Conservation (phyloP, 106 monocot species). For the Narthecium ossifragum region DNA sequence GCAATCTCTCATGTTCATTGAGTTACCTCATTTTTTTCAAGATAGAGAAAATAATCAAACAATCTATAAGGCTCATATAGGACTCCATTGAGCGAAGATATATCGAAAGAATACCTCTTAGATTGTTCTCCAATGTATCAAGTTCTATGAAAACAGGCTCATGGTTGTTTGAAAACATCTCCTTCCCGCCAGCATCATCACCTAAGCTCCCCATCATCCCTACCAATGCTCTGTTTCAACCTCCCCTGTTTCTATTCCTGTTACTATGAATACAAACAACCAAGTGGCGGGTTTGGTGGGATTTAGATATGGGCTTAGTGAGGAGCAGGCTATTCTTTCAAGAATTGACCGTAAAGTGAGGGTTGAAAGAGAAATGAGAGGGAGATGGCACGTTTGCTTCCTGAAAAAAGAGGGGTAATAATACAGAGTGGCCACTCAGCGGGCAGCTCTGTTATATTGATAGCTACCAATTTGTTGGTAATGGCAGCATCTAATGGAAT, state of each 20-base stretch:
- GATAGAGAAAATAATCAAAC: too few species aligned
- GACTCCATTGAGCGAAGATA: not conserved
- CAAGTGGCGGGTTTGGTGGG: not conserved
- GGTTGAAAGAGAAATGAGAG: not conserved
- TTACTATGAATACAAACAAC: not conserved
- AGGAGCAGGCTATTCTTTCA: not conserved
- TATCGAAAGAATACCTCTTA: conserved; percentile 11
- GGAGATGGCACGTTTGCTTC: too few species aligned
- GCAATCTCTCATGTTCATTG: too few species aligned
- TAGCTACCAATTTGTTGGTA: too few species aligned
- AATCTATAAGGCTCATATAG: too few species aligned
- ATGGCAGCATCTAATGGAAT: too few species aligned
- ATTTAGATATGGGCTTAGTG: conserved; percentile 8
- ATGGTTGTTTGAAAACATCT: not conserved
- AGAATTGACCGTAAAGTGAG: not conserved
- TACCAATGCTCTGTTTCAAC: not conserved
- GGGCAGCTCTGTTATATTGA: too few species aligned
- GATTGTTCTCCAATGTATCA: conserved; percentile 6
- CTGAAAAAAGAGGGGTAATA: too few species aligned
- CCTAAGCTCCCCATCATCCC: conserved; percentile 8
- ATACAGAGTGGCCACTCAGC: too few species aligned
- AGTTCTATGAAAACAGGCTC: conserved; percentile 9
- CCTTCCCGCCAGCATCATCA: conserved; percentile 1
- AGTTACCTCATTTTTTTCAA: too few species aligned
- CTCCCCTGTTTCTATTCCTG: not conserved